phyloP scores from a whole-genome alignment of 1,139 yeast genomes.

The Saccharomyces hybrid region DNA sequence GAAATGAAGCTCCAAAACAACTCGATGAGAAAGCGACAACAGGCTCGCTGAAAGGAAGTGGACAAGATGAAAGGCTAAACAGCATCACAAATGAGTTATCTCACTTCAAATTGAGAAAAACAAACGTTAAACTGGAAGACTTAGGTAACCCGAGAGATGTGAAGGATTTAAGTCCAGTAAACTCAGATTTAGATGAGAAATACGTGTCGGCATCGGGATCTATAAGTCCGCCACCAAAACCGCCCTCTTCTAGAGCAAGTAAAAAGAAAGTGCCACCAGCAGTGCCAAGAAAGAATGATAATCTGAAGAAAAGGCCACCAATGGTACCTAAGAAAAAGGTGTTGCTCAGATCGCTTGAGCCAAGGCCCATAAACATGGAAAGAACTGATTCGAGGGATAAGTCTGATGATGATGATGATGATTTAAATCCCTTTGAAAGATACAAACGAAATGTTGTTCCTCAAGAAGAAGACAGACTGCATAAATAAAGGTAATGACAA shows the following conservation, averaged over 20 bases:
- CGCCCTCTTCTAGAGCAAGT: neutral
- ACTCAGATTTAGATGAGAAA: neutral
- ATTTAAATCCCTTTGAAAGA: conserved; percentile 32
- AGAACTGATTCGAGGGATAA: conserved; percentile 1
- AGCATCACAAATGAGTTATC: conserved; percentile 10
- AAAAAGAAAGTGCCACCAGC: conserved; percentile 17
- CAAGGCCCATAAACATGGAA: conserved; percentile 3
- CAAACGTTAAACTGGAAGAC: conserved; percentile 6
- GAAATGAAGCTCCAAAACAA: neutral
- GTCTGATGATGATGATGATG: conserved; percentile 5
- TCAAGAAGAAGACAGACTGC: conserved; percentile 29
- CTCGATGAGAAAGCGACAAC: neutral
- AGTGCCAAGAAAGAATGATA: conserved; percentile 17
- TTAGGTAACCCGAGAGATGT: neutral
- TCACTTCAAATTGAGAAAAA: conserved; percentile 9
- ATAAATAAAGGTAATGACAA: conserved; percentile 8
- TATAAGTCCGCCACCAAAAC: neutral
- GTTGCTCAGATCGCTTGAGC: neutral
- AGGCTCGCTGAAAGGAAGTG: neutral
- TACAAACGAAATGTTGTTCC: conserved; percentile 36
- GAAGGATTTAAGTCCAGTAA: neutral
- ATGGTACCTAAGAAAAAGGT: conserved; percentile 8
- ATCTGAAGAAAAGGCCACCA: conserved; percentile 12
- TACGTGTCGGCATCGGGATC: neutral
- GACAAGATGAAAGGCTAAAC: neutral